Base-by-base conservation (phyloP, 371 early-diverging fungal species). In the Actinomucor elegans region DNA sequence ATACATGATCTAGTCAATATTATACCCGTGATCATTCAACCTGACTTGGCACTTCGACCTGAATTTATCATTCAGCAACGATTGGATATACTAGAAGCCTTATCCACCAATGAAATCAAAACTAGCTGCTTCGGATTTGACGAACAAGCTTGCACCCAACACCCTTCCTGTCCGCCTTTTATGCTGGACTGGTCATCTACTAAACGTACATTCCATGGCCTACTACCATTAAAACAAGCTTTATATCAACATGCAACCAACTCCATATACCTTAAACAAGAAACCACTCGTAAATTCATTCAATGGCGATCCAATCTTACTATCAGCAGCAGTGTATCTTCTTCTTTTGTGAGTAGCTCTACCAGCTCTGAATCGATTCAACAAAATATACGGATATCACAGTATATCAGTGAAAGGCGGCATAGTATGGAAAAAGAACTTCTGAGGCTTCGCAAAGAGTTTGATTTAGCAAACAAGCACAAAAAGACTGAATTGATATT, bases 11-110 rank as follows among this genome's bases (percentile, higher is more conserved):
- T 79, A 46, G 79, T 79, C 55, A 81, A 78, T 60, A 67, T 87
- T 40, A 71, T 88, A 26, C 89, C 87, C 3, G 72, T 87, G 37
- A 80, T 87, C 45, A 64, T 81, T 37, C 84, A 85, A 55, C 58
- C 82, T 40, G 93, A 93, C 62, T 38, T 58, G 15, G 37, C 55
- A 8, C 40, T 49, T 27, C 33, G 41, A 40, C 48, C 43, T 18
- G 51, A 63, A 45, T 18, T 23, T 10, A 54, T 50, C 34, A 40
- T 29, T 15, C 45, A 54, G 11, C 52, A 58, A 20, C 36, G 54
- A 12, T 14, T 50, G 0, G 50, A 53, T 17, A 50, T 58, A 5
- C 5, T 58, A 12, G 18, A 53, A 14, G 23, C 18, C 2, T 17
- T 63, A 14, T n/a, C 42, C 5, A n/a, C 33, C 32, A 43, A 63